phyloP scores from a whole-genome alignment of 345 rosid genomes.

The Lenwebbia sp. region DNA sequence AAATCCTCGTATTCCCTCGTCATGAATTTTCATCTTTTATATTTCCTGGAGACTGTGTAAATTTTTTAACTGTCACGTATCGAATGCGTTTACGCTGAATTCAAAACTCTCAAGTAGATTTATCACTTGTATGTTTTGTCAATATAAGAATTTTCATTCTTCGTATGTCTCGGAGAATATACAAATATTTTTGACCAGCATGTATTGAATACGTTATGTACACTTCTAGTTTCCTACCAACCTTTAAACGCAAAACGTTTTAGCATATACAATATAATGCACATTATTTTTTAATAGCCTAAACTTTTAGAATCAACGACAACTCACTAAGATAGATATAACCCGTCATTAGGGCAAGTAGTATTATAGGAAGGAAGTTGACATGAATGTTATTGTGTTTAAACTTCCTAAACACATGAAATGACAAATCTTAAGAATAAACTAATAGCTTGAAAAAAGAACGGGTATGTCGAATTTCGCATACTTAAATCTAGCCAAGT shows the following conservation, averaged over 20 bases:
- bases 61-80: background rate
- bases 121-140: background rate
- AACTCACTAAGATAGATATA: background rate
- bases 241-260: background rate
- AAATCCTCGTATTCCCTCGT: background rate
- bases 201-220: fast-evolving
- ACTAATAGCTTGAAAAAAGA: background rate
- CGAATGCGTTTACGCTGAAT: fast-evolving
- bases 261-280: background rate
- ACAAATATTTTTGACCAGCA: background rate
- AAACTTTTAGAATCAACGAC: background rate
- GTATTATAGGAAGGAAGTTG: background rate
- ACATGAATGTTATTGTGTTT: background rate
- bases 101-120: background rate
- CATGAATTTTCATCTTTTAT: background rate
- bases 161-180: fast-evolving
- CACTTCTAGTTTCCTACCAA: background rate
- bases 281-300: background rate
- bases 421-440: background rate
- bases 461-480: fast-evolving
- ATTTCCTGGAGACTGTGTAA: background rate
- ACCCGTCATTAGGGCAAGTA: background rate
- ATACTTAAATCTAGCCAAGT: background rate
- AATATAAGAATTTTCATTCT: background rate
- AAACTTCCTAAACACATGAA: background rate